These are phyloP conservation scores for Aquilaria yunnanensis DNA, from an alignment of 345 rosid genomes.

Conservation along the genomic window DNA sequence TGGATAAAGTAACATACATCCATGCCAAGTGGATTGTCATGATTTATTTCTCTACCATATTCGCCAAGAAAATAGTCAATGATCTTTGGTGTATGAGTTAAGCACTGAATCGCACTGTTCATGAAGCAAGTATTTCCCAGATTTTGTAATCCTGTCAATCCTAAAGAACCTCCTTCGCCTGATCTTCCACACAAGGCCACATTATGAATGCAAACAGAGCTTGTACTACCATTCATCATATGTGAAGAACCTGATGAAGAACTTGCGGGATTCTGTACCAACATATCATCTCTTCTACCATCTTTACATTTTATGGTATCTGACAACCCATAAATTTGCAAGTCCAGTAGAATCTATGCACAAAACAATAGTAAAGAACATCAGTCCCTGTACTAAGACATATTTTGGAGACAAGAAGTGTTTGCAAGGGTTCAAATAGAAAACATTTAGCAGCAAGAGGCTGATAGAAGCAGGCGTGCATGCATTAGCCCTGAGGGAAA, in stretches of 20 bases:
- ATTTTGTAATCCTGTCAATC: constrained; percentile 93
- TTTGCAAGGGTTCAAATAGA: no score
- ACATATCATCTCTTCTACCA: constrained; percentile 63
- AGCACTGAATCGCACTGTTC: constrained; percentile 97
- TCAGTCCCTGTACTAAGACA: constrained; percentile 13
- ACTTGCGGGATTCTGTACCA: constrained; percentile 31
- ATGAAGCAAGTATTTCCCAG: constrained; percentile 99
- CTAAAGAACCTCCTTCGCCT: constrained; percentile 90
- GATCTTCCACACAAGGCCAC: constrained; percentile 49
- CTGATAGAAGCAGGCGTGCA: no score
- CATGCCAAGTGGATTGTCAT: constrained; percentile 89
- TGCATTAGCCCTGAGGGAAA: no score
- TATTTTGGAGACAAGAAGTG: neutral
- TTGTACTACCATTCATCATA: constrained; percentile 43
- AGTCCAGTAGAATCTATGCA: constrained; percentile 65
- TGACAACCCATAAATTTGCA: constrained; percentile 95
- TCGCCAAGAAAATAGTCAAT: constrained; percentile 95
- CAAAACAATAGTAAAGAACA: constrained; percentile 20
- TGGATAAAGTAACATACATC: constrained; percentile 44
- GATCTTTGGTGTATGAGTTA: constrained; percentile 96
- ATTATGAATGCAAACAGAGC: constrained; percentile 38
- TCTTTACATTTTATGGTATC: constrained; percentile 79
- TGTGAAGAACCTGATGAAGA: constrained; percentile 25
- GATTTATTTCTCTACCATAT: constrained; percentile 82
- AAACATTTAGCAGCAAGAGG: no score